phyloP scores from a whole-genome alignment of 2,329 filamentous ascomycete species.

The Sarocladium strictum region DNA sequence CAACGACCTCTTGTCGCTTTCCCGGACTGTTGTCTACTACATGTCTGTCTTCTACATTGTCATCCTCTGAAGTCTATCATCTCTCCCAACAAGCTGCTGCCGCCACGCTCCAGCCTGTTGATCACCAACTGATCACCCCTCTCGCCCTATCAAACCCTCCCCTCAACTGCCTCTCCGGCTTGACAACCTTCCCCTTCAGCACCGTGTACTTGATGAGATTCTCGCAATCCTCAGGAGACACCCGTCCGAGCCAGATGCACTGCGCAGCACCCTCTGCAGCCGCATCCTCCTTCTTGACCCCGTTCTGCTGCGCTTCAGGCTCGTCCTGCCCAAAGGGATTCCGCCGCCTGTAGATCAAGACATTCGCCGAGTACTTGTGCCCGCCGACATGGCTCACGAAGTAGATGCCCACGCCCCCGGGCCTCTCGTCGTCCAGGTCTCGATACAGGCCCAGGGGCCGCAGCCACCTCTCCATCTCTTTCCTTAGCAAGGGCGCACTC shows the following conservation, averaged over 20 bases:
- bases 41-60: no score
- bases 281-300: conserved; percentile 19
- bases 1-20: no score
- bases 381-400: conserved; percentile 96
- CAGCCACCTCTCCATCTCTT: conserved; percentile 84
- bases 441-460: conserved; percentile 78
- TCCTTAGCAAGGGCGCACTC: conserved; percentile 80
- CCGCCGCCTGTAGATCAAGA: conserved; percentile 77
- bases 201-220: conserved; percentile 86
- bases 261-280: conserved; percentile 71
- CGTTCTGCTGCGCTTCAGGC: conserved; percentile 16
- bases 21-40: not conserved
- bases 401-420: conserved; percentile 90
- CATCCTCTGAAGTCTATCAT: no score
- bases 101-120: no score
- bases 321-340: conserved; percentile 51
- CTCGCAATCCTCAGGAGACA: conserved; percentile 85
- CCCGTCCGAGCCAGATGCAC: conserved; percentile 87
- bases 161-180: conserved; percentile 77
- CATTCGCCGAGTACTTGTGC: conserved; percentile 93
- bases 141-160: conserved; percentile 83
- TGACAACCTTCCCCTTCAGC: conserved; percentile 88
- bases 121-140: conserved; percentile 80
- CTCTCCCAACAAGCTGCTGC: no score
- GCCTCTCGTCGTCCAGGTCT: conserved; percentile 80